Evolutionary conservation across 192 early-diverging fungal genomes (phyloP), one percentile per base, ranked within the genome.

Genomic region (Coemansia sp.): DNA sequence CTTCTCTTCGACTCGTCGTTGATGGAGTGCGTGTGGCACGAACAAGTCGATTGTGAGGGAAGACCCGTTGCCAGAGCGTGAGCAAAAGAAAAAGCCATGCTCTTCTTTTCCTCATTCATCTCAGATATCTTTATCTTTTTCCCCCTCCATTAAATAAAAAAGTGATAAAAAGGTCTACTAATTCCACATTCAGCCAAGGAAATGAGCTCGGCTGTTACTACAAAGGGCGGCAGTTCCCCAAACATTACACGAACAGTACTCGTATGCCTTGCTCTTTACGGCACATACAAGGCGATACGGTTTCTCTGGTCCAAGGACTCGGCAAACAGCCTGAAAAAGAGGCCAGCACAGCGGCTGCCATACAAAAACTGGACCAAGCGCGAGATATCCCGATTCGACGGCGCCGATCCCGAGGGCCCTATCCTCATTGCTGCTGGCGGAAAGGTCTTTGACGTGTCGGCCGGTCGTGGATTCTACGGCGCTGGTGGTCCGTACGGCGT

Each of bases 381-480:
- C 39, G 68, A 76, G 48, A 64, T 82, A 13, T 63, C 79, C 6
- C 13, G 44, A 38, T 74, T 70, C 61, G 68, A 71, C 5, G 79
- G 79, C 0, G 56, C 68, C 4, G 44, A 69, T n/a, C 48, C 22
- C 25, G 25, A 16, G 13, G 80, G 82, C 4, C 84, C 85, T 9
- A 93, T 99, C 41, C 88, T 90, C 20, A 88, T 97, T 76, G 93
- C 84, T 2, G 87, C 97, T 7, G 88, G 89, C 59, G 92, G 94
- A 12, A 88, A 88, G 22, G 92, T 99, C 14, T 99, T 89, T 77
- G 95, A 99, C 72, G 97, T 99, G 10, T 88, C 92, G 0, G 71
- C 79, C 10, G 93, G 95, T 7, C 83, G 86, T n/a, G 86, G 85
- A 42, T 98, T 98, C 76, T 98, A 98, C 70, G 96, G 95, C 0